phyloP scores from a whole-genome alignment of 2,329 filamentous ascomycete species.

The Tolypocladium ovalisporum region DNA sequence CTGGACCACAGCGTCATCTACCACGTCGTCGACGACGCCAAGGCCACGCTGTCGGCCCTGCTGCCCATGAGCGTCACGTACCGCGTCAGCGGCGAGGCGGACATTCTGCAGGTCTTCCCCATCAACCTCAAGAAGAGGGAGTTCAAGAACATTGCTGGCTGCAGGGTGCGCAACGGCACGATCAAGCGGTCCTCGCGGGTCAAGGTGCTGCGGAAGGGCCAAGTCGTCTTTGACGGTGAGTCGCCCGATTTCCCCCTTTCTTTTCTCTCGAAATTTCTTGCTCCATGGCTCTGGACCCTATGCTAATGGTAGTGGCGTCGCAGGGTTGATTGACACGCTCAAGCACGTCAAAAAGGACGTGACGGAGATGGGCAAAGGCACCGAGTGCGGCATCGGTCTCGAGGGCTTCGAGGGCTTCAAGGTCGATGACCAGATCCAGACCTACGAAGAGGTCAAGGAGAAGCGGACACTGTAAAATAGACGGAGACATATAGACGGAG shows the following conservation, averaged over 20 bases:
- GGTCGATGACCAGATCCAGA: slow-evolving; percentile 77
- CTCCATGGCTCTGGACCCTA: background rate
- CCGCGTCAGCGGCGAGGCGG: slow-evolving; percentile 77
- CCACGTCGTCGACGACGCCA: slow-evolving; percentile 63
- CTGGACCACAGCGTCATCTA: slow-evolving; percentile 85
- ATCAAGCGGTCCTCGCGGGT: slow-evolving; percentile 55
- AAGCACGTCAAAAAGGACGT: slow-evolving; percentile 93
- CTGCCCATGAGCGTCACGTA: slow-evolving; percentile 56
- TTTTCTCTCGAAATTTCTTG: too few species aligned
- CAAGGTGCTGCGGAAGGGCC: slow-evolving; percentile 58
- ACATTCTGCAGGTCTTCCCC: slow-evolving; percentile 71
- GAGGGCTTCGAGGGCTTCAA: slow-evolving; percentile 68
- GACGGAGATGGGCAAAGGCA: slow-evolving; percentile 77
- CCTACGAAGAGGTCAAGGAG: slow-evolving; percentile 69
- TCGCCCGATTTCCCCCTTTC: slow-evolving; percentile 11
- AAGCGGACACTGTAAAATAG: slow-evolving; percentile 46
- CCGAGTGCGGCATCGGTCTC: slow-evolving; percentile 88
- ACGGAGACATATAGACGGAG: background rate
- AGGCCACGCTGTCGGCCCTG: slow-evolving; percentile 54
- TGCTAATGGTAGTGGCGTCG: slow-evolving; percentile 5
- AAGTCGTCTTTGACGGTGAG: slow-evolving; percentile 75
- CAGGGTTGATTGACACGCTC: slow-evolving; percentile 69
- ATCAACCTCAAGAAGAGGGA: slow-evolving; percentile 67
- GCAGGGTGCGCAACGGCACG: slow-evolving; percentile 72
- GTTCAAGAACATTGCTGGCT: slow-evolving; percentile 72